phyloP scores from a whole-genome alignment of 2,329 filamentous ascomycete species.

The Endoconidiophora laricicola region DNA sequence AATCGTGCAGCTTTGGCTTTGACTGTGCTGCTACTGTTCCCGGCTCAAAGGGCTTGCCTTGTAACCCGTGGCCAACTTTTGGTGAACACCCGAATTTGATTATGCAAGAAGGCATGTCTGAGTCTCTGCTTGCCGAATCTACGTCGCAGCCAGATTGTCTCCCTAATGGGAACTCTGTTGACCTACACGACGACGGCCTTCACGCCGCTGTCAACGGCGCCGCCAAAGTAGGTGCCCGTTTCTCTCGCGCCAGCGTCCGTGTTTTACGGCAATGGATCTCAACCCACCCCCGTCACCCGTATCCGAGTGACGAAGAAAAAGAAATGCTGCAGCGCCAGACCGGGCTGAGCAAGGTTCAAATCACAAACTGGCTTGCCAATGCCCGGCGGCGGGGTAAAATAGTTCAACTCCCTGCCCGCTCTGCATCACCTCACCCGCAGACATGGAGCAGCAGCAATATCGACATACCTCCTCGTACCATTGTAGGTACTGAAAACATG shows the following conservation, averaged over 20 bases:
- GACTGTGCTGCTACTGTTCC: conserved; percentile 14
- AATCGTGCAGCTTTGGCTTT: conserved; percentile 38
- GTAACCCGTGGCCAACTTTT: conserved; percentile 29
- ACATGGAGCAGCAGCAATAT: conserved; percentile 39
- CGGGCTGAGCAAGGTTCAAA: conserved; percentile 66
- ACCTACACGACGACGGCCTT: neutral
- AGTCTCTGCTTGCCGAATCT: neutral
- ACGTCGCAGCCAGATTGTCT: neutral
- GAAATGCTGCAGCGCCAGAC: conserved; percentile 62
- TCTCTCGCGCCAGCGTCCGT: conserved; percentile 65
- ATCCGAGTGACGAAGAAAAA: conserved; percentile 77
- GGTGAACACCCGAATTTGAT: conserved; percentile 26
- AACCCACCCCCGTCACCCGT: conserved; percentile 65
- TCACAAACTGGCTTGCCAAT: conserved; percentile 86
- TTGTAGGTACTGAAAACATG: conserved; percentile 36
- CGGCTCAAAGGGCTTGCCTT: conserved; percentile 24
- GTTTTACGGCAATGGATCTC: conserved; percentile 74
- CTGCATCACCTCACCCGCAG: conserved; percentile 44
- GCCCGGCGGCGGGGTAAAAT: conserved; percentile 63
- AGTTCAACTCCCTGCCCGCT: conserved; percentile 43
- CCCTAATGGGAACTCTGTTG: neutral
- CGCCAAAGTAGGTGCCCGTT: conserved; percentile 52
- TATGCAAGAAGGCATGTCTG: neutral
- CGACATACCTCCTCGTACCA: conserved; percentile 51
- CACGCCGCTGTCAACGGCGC: neutral